Conservation (phyloP, 1,284 basidiomycete species). For the Singerocomus inundabilis region DNA sequence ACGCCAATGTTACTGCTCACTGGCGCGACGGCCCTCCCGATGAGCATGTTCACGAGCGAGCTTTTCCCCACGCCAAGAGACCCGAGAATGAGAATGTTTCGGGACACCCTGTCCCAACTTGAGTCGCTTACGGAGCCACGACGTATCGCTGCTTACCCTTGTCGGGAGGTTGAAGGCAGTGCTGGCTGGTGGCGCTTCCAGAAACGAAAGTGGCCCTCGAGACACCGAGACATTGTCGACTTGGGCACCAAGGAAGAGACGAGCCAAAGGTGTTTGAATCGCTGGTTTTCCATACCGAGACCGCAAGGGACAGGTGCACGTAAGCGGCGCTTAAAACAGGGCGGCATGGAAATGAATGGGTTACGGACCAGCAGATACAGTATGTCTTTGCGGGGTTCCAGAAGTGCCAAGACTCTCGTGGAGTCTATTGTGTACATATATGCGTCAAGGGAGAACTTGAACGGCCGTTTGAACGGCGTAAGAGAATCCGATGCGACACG, state of each 20-base stretch:
- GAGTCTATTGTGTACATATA: too few relatives aligned
- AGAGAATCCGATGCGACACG: slow-evolving; percentile 10
- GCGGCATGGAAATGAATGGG: background rate
- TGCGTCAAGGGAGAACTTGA: background rate
- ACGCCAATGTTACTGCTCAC: slow-evolving; percentile 23
- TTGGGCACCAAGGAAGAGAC: background rate
- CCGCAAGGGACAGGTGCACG: background rate
- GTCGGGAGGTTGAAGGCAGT: background rate
- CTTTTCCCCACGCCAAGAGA: slow-evolving; percentile 31
- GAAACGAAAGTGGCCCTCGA: background rate
- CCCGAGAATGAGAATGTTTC: slow-evolving; percentile 26
- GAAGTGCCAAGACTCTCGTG: background rate
- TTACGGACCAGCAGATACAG: background rate
- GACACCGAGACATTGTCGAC: slow-evolving; percentile 1
- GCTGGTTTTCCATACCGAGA: background rate
- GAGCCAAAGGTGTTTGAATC: background rate
- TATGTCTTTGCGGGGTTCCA: background rate
- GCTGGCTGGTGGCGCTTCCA: background rate
- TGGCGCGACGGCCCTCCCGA: slow-evolving; percentile 22
- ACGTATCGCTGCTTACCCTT: slow-evolving; percentile 12
- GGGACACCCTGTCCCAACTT: slow-evolving; percentile 8
- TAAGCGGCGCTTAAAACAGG: background rate
- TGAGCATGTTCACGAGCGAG: slow-evolving; percentile 29
- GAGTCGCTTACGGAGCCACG: slow-evolving; percentile 1
- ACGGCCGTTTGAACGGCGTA: background rate